Conservation (phyloP, 805 yeast species). For the Dipodascus geniculatus region DNA sequence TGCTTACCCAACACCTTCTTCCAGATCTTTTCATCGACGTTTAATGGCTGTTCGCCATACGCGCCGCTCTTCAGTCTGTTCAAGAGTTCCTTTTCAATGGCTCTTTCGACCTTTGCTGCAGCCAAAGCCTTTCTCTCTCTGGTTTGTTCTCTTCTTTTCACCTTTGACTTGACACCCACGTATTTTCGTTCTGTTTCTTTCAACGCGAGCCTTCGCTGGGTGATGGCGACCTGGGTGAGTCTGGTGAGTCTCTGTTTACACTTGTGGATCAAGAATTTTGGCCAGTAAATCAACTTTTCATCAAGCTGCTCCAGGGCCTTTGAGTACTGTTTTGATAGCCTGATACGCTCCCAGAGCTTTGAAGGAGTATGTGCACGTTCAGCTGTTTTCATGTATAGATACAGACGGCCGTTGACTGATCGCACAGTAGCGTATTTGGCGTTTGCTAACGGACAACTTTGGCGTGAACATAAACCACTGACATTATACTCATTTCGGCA, state of each 20-base stretch:
- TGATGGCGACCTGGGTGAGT: constrained; percentile 87
- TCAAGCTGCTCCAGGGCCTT: constrained; percentile 85
- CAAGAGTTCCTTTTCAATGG: constrained; percentile 88
- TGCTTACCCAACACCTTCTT: constrained; percentile 74
- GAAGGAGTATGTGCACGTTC: constrained; percentile 96
- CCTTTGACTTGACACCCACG: constrained; percentile 88
- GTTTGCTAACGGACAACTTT: constrained; percentile 90
- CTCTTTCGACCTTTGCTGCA: constrained; percentile 93
- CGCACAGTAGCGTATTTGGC: constrained; percentile 29
- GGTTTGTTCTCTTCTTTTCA: constrained; percentile 84
- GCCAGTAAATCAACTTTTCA: constrained; percentile 84
- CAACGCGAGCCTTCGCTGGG: constrained; percentile 86
- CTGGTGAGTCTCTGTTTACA: constrained; percentile 94
- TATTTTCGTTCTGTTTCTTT: constrained; percentile 87
- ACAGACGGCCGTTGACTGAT: constrained; percentile 24
- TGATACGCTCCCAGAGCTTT: constrained; percentile 89
- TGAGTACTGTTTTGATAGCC: constrained; percentile 76
- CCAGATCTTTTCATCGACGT: constrained; percentile 95
- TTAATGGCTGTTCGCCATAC: constrained; percentile 94
- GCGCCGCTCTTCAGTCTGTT: constrained; percentile 96
- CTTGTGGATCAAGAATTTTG: constrained; percentile 77
- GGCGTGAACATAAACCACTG: constrained; percentile 84
- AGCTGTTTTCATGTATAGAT: constrained; percentile 82
- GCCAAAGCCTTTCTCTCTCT: constrained; percentile 94
- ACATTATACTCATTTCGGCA: constrained; percentile 96